phyloP scores from a whole-genome alignment of 306 rosid genomes.

The Nissolia schottii region DNA sequence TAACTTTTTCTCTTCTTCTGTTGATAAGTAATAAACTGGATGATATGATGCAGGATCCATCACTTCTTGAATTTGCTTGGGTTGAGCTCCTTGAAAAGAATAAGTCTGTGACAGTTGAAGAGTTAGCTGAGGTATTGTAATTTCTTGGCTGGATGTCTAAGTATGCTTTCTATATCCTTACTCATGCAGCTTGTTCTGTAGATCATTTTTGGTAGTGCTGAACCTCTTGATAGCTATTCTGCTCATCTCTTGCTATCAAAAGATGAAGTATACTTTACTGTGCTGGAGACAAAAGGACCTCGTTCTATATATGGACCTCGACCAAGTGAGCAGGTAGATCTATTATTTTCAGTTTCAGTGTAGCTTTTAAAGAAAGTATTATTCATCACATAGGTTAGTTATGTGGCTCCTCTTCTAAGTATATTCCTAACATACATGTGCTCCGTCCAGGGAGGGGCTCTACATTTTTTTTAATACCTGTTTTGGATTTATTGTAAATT shows the following conservation, averaged over 20 bases:
- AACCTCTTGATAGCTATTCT: conserved; percentile 89
- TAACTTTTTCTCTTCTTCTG: background rate
- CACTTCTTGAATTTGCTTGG: conserved; percentile 95
- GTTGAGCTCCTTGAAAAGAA: conserved; percentile 86
- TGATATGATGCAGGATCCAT: conserved; percentile 62
- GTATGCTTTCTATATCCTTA: conserved; percentile 21
- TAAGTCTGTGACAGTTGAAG: conserved; percentile 71
- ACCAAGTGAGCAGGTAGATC: conserved; percentile 66
- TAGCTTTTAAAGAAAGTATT: background rate
- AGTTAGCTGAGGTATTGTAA: conserved; percentile 72
- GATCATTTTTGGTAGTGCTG: conserved; percentile 85
- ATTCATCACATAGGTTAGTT: background rate
- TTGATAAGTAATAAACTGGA: conserved; percentile 14
- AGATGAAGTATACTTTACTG: conserved; percentile 86
- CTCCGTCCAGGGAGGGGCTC: conserved; percentile 17
- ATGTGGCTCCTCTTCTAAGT: background rate
- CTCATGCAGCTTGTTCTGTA: conserved; percentile 43
- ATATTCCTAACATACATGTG: conserved; percentile 4
- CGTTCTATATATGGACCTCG: conserved; percentile 78
- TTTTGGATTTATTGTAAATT: conserved; percentile 9
- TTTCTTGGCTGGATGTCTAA: conserved; percentile 23
- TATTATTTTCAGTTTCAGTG: conserved; percentile 16
- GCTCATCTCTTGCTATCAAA: conserved; percentile 80
- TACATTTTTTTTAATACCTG: background rate
- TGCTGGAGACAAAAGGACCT: conserved; percentile 71